These are phyloP conservation scores for Hypoxylon sp. DNA, from an alignment of 2,329 filamentous ascomycete genomes.

Conservation along the genomic window DNA sequence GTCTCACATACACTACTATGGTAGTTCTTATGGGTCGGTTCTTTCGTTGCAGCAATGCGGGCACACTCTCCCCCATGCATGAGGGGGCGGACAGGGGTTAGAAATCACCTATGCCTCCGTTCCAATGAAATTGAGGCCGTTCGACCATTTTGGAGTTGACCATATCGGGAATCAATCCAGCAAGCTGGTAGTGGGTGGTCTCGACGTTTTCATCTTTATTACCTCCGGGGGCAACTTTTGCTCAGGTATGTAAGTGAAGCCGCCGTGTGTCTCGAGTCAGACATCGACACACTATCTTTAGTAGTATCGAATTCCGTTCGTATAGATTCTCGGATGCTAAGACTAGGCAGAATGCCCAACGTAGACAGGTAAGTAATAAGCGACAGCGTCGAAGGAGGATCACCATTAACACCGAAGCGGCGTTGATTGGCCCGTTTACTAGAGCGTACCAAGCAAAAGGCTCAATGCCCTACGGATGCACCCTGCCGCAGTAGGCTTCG, in stretches of 20 bases:
- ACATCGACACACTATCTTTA: conserved; percentile 39
- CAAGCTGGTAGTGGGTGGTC: conserved; percentile 39
- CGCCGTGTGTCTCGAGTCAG: conserved; percentile 27
- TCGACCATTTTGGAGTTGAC: conserved; percentile 54
- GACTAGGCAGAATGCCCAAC: conserved; percentile 21
- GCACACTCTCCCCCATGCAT: conserved; percentile 38
- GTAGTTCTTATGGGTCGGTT: conserved; percentile 34
- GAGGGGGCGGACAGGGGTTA: conserved; percentile 46
- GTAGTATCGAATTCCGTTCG: conserved; percentile 32
- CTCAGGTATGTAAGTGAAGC: conserved; percentile 17
- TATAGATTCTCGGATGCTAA: conserved; percentile 11
- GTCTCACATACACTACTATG: conserved; percentile 21
- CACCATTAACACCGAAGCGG: conserved; percentile 30
- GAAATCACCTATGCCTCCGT: conserved; percentile 46
- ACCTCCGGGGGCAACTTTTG: conserved; percentile 14
- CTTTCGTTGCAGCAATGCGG: conserved; percentile 45
- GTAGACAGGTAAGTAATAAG: conserved; percentile 22
- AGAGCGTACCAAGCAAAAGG: conserved; percentile 35
- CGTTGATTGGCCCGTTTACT: conserved; percentile 35
- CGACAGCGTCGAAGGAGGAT: conserved; percentile 28
- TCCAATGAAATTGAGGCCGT: conserved; percentile 50
- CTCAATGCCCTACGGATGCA: conserved; percentile 34
- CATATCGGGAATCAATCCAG: conserved; percentile 52
- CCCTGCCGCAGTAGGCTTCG: conserved; percentile 34
- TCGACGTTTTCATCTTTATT: conserved; percentile 44